Evolutionary conservation across 768 basidiomycete species (phyloP).

Genomic region (Pisolithus microcarpus): DNA sequence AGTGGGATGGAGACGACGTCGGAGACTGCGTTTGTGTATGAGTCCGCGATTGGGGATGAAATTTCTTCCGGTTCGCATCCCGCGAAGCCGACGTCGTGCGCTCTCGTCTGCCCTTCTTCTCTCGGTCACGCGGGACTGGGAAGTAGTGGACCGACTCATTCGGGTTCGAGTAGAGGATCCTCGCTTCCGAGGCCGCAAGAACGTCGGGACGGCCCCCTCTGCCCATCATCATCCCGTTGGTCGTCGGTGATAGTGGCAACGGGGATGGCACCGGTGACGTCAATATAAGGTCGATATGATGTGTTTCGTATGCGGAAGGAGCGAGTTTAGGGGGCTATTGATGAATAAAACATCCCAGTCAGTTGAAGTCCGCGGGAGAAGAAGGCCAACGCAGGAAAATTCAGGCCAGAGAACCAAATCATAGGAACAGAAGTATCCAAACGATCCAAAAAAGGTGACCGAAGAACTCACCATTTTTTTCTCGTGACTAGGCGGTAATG

Average conservation of each 20-base stretch:
- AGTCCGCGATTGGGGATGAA: not conserved
- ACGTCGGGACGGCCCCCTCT: slow-evolving; percentile 3
- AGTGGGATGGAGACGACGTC: not conserved
- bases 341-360: not conserved
- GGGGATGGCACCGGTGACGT: not conserved
- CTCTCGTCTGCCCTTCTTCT: slow-evolving; percentile 4
- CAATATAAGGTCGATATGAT: not conserved
- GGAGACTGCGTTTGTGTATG: not conserved
- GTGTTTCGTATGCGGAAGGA: not conserved
- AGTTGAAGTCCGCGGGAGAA: not conserved
- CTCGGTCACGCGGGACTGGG: slow-evolving; percentile 8
- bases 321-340: not conserved
- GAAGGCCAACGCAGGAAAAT: not conserved
- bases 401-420: not conserved
- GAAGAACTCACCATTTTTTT: not conserved
- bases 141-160: slow-evolving; percentile 10
- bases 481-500: not conserved
- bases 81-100: not conserved
- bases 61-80: not conserved
- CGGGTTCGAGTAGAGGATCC: slow-evolving; percentile 14
- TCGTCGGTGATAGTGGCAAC: not conserved
- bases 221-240: not conserved
- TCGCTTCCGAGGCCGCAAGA: slow-evolving; percentile 8
- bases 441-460: not conserved
- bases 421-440: not conserved